A percentile compares a stretch with the other conserved stretches of the same genome.
phyloP scores from a whole-genome alignment of 495 filamentous ascomycete species.

The Pseudoneurospora amorphoporcata region DNA sequence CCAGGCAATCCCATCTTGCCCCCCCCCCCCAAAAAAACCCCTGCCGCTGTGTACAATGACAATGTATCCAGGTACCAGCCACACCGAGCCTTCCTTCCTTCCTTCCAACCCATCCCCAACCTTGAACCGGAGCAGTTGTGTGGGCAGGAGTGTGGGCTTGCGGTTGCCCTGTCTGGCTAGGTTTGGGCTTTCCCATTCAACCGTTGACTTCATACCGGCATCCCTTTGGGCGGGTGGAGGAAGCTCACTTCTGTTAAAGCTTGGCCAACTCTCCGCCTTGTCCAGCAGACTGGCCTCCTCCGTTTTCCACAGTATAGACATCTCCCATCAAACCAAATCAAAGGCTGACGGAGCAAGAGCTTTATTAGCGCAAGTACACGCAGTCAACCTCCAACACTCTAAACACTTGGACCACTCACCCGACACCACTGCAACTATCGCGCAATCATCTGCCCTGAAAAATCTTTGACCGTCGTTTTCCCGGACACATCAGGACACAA shows the following conservation, averaged over 20 bases:
- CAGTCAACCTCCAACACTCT: background rate
- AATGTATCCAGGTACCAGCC: slow-evolving; percentile 2
- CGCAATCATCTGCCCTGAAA: slow-evolving; percentile 17
- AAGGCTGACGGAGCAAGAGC: background rate
- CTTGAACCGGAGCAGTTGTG: background rate
- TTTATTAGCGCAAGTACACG: background rate
- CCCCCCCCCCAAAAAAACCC: background rate
- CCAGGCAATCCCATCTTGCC: background rate
- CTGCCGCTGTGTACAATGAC: slow-evolving; percentile 1
- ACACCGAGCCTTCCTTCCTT: slow-evolving; percentile 1
- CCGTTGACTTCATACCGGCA: slow-evolving; percentile 18
- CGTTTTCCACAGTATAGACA: background rate
- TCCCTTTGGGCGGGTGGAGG: background rate
- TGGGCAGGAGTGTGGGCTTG: background rate
- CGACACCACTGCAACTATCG: slow-evolving; percentile 4
- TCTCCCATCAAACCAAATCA: background rate
- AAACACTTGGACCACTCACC: background rate
- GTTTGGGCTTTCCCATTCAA: slow-evolving; percentile 3
- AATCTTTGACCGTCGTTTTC: slow-evolving; percentile 25
- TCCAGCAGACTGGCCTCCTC: slow-evolving; percentile 2
- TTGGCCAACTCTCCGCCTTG: slow-evolving; percentile 1
- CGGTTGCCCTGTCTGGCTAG: background rate
- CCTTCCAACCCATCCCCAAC: background rate
- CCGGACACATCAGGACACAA: slow-evolving; percentile 18
- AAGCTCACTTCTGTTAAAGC: slow-evolving; percentile 10